These are phyloP conservation scores for Elsinoe ampelina DNA, from an alignment of 2,329 filamentous ascomycete genomes.

Conservation along the genomic window DNA sequence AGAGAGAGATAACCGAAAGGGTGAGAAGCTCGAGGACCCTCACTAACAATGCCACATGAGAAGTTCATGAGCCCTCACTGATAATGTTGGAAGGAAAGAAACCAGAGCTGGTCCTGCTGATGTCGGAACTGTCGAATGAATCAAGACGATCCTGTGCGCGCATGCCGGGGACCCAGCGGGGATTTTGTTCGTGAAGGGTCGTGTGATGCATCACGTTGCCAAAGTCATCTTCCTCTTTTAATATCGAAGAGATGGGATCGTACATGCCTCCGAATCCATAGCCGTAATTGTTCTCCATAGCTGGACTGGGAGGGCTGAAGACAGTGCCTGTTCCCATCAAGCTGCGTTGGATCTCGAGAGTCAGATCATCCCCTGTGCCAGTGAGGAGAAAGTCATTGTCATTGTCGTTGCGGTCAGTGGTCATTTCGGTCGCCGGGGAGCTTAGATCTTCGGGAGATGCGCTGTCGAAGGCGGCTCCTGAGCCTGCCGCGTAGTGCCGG, in stretches of 20 bases:
- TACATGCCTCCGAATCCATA: not conserved
- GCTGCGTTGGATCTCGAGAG: not conserved
- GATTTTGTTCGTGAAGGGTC: not conserved
- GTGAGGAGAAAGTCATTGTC: not conserved
- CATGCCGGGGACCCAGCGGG: not conserved
- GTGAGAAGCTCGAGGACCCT: slow-evolving; percentile 4
- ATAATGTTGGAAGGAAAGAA: slow-evolving; percentile 21
- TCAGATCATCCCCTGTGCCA: not conserved
- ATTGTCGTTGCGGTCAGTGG: not conserved
- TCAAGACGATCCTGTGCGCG: not conserved
- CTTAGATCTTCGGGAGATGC: not conserved
- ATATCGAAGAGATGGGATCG: not conserved
- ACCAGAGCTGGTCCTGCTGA: not conserved
- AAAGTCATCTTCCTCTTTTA: not conserved
- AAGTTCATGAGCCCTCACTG: slow-evolving; percentile 6
- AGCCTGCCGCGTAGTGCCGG: not conserved
- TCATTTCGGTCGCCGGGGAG: not conserved
- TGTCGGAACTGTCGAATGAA: not conserved
- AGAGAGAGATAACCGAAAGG: not conserved
- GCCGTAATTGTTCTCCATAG: not conserved
- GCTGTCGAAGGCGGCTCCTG: not conserved
- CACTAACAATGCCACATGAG: no score
- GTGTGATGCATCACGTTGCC: not conserved
- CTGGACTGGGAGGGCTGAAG: not conserved
- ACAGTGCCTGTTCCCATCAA: not conserved